Evolutionary conservation across 192 early-diverging fungal species (phyloP), one percentile per base, ranked within the genome.

Genomic region (Gryganskiella cystojenkinii): DNA sequence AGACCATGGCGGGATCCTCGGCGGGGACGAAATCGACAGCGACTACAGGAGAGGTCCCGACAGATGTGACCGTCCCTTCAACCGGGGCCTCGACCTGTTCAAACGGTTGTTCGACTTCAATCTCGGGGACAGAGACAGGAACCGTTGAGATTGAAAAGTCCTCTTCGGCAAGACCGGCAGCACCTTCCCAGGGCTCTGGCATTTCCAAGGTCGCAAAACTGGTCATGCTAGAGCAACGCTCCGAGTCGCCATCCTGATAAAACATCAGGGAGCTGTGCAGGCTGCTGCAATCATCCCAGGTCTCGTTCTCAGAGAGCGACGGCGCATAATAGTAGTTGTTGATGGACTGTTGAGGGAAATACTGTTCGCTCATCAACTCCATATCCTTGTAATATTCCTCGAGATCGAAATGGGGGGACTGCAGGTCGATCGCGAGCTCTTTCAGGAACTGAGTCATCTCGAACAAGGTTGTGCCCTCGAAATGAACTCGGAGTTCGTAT

Each of bases 401-500:
- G 27, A 78, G 13, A 34, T 69, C 67, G 56, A 78, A 78, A 30
- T 78, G 74, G 3, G 74, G 74, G 33, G 66, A 64, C 56, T 64
- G 63, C 19, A 66, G 74, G 28, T 78, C 74, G n/a, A 78, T 61
- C 19, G 58, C 28, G 14, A 78, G 74, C 4, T 40, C 52, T 25
- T 52, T 30, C 49, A 78, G 43, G 46, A 78, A 78, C 43, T 60
- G 58, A 10, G 50, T 42, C 67, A 78, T 69, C 24, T 78, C 74
- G 43, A 78, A 78, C 40, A 78, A 30, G 43, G 66, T 69, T 14
- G 74, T 78, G 13, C 74, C 74, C 17, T 30, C 49, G 43, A 78
- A 78, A 19, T 69, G 67, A 3, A 78, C 74, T 25, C 74, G 74
- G 25, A 78, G 61, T 49, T 78, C 74, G 43, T 78, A 78, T 24